Conservation (phyloP, 2,329 filamentous ascomycete genomes). For the Herpotrichia juniperi region DNA sequence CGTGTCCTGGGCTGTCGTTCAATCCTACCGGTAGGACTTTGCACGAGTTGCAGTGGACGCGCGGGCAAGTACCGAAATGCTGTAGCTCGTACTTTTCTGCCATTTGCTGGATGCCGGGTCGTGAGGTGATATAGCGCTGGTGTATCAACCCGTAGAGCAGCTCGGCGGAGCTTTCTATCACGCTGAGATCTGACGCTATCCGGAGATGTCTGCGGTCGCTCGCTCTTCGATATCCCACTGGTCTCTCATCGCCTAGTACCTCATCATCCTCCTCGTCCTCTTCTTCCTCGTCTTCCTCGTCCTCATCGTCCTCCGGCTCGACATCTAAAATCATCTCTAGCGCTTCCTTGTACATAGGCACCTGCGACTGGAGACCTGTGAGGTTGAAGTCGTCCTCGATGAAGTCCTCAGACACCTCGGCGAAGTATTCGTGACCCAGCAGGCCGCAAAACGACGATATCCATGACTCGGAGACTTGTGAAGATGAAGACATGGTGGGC, state of each 20-base stretch:
- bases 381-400: constrained; percentile 99
- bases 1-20: constrained; percentile 92
- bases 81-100: constrained; percentile 97
- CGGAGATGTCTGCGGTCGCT: constrained; percentile 74
- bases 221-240: constrained; percentile 55
- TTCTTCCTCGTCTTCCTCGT: constrained; percentile 76
- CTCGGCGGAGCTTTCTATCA: constrained; percentile 97
- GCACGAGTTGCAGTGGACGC: constrained; percentile 88
- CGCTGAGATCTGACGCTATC: constrained; percentile 89
- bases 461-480: constrained; percentile 81
- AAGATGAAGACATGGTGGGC: constrained; percentile 60
- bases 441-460: constrained; percentile 96
- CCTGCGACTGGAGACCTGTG: constrained; percentile 91
- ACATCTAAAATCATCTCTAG: constrained; percentile 99
- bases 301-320: constrained; percentile 92
- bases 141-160: constrained; percentile 98
- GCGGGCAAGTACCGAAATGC: constrained; percentile 95
- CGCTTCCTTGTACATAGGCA: constrained; percentile 98
- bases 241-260: constrained; percentile 60
- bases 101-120: constrained; percentile 98
- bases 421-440: constrained; percentile 97
- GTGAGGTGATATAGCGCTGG: constrained; percentile 96
- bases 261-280: constrained; percentile 65
- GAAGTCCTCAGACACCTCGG: constrained; percentile 97
- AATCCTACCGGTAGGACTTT: constrained; percentile 92